A percentile compares a stretch with the other conserved stretches of the same genome.
phyloP scores from a whole-genome alignment of 768 basidiomycete species.

The Trametes coccinea region DNA sequence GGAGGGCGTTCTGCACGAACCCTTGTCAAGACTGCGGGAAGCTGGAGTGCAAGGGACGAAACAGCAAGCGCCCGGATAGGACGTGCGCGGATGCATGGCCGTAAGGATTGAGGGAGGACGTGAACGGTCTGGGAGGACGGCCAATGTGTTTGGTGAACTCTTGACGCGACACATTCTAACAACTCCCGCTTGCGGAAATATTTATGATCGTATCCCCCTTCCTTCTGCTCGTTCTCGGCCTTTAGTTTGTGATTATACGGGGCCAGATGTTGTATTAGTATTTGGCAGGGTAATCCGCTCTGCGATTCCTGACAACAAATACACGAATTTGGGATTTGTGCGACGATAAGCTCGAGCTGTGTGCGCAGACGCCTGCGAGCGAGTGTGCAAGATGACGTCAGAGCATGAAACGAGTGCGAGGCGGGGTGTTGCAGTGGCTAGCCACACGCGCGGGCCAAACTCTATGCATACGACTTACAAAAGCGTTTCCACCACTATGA shows the following conservation, averaged over 20 bases:
- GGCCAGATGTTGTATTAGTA: slow-evolving; percentile 3
- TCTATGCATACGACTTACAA: not conserved
- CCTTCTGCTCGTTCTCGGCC: too few species aligned
- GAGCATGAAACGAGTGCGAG: slow-evolving; percentile 3
- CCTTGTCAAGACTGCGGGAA: slow-evolving; percentile 84
- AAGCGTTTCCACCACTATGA: not conserved
- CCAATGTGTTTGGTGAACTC: too few species aligned
- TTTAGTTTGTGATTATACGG: not conserved
- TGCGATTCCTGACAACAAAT: not conserved
- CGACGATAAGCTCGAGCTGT: not conserved
- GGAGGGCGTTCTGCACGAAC: slow-evolving; percentile 69
- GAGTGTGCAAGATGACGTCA: slow-evolving; percentile 1
- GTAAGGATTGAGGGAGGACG: not conserved
- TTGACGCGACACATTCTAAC: too few species aligned
- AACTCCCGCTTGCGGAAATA: not conserved
- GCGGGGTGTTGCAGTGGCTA: not conserved
- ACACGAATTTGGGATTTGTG: not conserved
- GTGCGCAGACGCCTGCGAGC: not conserved
- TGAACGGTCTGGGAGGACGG: too few species aligned
- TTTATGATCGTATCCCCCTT: not conserved
- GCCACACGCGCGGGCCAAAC: slow-evolving; percentile 7
- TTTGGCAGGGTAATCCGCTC: not conserved
- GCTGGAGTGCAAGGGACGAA: slow-evolving; percentile 74
- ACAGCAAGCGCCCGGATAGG: slow-evolving; percentile 76
- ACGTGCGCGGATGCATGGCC: slow-evolving; percentile 62